phyloP scores from a whole-genome alignment of 345 rosid genomes.

The Limnanthes douglasii region DNA sequence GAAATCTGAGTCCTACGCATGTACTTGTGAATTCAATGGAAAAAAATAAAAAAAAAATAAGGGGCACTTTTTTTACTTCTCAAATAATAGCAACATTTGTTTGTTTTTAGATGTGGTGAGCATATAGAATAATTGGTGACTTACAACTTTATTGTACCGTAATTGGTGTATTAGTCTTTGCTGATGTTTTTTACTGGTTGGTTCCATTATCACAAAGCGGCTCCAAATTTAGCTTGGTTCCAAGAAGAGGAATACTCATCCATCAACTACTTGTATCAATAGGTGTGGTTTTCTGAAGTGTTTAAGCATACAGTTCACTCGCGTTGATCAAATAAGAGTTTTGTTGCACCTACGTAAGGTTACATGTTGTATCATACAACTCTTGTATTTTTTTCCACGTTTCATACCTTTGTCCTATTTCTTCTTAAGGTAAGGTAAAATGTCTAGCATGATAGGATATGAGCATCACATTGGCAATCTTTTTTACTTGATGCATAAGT shows the following conservation, averaged over 20 bases:
- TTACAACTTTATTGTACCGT: not conserved
- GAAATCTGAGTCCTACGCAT: no score
- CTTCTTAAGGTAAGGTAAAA: constrained; percentile 3
- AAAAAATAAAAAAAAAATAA: no score
- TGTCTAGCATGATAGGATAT: no score
- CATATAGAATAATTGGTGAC: not conserved
- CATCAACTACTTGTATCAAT: constrained; percentile 4
- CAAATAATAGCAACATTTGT: not conserved
- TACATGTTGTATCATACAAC: not conserved
- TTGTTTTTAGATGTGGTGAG: not conserved
- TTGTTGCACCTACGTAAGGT: constrained; percentile 1
- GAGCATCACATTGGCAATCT: no score
- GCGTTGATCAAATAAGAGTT: constrained; percentile 5
- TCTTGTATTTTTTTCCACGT: not conserved
- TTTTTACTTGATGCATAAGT: no score
- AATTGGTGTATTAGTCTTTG: not conserved
- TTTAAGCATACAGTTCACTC: constrained; percentile 9
- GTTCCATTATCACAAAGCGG: not conserved
- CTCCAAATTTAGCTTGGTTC: no score
- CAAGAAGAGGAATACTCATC: constrained; percentile 7
- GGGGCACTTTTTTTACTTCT: no score
- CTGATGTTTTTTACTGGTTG: not conserved
- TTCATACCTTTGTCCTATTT: not conserved
- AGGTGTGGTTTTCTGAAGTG: constrained; percentile 1
- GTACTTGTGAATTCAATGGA: no score